Evolutionary conservation across 257 asterid genomes (phyloP).

Genomic region (Solanum tarijense): DNA sequence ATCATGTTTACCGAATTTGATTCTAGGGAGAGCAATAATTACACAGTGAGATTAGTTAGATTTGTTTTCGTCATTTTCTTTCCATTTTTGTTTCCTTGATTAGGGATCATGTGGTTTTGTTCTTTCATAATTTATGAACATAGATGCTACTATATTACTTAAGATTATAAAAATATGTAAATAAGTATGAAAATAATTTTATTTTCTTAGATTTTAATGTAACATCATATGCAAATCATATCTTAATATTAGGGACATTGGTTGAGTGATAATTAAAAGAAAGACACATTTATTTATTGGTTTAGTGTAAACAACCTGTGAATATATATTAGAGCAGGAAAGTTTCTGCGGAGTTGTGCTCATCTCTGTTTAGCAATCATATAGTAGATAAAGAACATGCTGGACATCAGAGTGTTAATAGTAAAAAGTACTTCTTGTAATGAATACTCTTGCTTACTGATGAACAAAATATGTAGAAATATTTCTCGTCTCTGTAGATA

Average conservation of each 20-base stretch:
- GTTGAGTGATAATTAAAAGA: not conserved
- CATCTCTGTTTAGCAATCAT: not conserved
- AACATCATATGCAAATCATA: not conserved
- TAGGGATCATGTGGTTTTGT: not conserved
- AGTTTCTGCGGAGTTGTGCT: not conserved
- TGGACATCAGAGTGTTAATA: not conserved
- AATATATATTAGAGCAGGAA: not conserved
- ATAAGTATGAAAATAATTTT: not conserved
- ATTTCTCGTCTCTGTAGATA: not conserved
- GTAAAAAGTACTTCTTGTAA: not conserved
- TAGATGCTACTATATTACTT: not conserved
- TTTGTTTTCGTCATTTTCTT: not conserved
- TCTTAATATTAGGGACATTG: not conserved
- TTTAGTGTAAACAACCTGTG: not conserved
- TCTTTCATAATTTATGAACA: not conserved
- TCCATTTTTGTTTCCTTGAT: not conserved
- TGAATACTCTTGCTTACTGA: not conserved
- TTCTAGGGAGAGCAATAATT: not conserved
- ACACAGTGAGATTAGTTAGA: not conserved
- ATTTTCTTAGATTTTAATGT: not conserved
- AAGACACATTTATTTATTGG: not conserved
- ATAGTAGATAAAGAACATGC: not conserved
- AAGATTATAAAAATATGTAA: not conserved
- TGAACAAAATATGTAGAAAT: not conserved
- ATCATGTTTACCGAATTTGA: not conserved